These are phyloP conservation scores for Forsythia viridissima DNA, from an alignment of 257 asterid genomes.

Conservation along the genomic window DNA sequence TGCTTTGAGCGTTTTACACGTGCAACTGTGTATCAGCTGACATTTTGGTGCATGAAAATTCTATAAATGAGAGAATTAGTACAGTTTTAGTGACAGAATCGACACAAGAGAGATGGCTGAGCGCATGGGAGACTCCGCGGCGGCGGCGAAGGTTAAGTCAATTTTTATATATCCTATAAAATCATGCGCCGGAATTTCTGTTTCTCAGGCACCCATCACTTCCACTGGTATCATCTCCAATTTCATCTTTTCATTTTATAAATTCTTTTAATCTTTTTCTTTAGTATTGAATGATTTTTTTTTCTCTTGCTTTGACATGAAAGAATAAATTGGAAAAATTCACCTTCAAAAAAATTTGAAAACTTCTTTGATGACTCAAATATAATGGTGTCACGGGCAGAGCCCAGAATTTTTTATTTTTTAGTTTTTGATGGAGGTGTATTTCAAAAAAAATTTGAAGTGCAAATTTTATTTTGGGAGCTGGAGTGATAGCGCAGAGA, in stretches of 20 bases:
- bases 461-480: no score
- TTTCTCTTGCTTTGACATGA: neutral
- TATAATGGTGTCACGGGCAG: neutral
- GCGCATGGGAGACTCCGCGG: neutral
- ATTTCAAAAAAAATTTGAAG: no score
- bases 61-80: no score
- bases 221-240: constrained; percentile 46
- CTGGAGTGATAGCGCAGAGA: no score
- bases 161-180: constrained; percentile 69
- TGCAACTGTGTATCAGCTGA: neutral
- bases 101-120: constrained; percentile 19
- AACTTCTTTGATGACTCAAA: neutral
- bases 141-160: constrained; percentile 46
- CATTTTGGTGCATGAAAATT: neutral
- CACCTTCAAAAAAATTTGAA: no score
- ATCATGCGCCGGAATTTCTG: constrained; percentile 75
- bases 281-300: no score
- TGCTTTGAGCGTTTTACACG: neutral
- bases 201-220: constrained; percentile 57
- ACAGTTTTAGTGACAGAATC: neutral
- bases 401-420: no score
- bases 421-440: no score
- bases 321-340: no score
- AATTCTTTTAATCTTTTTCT: no score
- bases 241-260: no score